Percentiles rank a stretch among this genome's conserved stretches.
Evolutionary conservation across 441 rosid genomes (phyloP).

Genomic region (Populus hybrid): DNA sequence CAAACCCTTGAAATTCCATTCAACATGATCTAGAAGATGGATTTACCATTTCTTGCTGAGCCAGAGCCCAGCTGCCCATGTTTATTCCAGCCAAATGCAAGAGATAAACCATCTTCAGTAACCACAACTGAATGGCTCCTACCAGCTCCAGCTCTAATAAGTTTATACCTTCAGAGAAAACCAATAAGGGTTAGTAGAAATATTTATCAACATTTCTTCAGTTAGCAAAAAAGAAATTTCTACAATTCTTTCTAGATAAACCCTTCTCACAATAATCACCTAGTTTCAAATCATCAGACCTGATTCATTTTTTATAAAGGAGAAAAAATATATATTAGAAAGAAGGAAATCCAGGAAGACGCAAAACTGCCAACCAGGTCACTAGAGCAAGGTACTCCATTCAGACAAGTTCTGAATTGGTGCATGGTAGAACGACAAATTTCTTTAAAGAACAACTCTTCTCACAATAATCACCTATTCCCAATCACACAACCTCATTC

Average conservation of each 20-base stretch:
- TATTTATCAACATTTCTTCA: background rate
- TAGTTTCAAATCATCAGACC: background rate
- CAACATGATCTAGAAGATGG: slow-evolving; percentile 2
- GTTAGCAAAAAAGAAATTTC: background rate
- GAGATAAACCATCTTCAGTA: slow-evolving; percentile 71
- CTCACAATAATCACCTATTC: background rate
- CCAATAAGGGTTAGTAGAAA: background rate
- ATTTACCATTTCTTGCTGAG: slow-evolving; percentile 65
- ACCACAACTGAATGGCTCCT: slow-evolving; percentile 82
- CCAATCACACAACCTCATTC: background rate
- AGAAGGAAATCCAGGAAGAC: background rate
- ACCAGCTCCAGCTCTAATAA: slow-evolving; percentile 73
- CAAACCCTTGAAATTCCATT: background rate
- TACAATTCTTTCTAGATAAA: background rate
- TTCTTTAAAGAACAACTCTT: background rate
- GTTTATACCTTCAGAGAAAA: slow-evolving; percentile 58
- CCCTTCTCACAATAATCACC: background rate
- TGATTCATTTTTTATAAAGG: background rate
- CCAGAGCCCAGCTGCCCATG: slow-evolving; percentile 97
- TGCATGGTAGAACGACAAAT: background rate
- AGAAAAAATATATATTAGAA: background rate
- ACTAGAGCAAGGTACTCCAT: background rate
- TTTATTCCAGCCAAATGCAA: slow-evolving; percentile 97
- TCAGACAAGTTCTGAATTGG: background rate
- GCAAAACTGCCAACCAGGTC: background rate